phyloP scores from a whole-genome alignment of 2,329 filamentous ascomycete species.

The Neurospora sp. region DNA sequence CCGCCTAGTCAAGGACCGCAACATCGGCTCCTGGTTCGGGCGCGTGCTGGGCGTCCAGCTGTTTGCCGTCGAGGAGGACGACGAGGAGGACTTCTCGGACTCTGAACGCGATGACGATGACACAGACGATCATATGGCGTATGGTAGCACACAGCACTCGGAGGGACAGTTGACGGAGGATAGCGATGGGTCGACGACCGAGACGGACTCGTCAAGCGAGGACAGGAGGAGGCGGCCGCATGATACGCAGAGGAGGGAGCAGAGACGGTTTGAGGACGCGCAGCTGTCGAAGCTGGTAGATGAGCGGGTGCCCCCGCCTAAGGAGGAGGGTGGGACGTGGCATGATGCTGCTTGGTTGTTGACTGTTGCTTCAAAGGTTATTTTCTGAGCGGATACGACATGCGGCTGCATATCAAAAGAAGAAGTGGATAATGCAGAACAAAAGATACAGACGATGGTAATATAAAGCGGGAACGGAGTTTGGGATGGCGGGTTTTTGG shows the following conservation, averaged over 20 bases:
- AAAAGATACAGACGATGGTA: neutral
- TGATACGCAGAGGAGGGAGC: conserved; percentile 12
- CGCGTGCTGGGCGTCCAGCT: conserved; percentile 50
- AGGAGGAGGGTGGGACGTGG: conserved; percentile 51
- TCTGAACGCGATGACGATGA: conserved; percentile 29
- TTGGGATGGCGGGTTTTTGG: neutral
- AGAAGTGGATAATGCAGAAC: neutral
- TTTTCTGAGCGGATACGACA: conserved; percentile 31
- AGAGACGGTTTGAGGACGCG: neutral
- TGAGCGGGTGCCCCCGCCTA: conserved; percentile 38
- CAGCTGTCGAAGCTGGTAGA: conserved; percentile 22
- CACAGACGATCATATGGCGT: conserved; percentile 5
- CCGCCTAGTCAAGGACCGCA: conserved; percentile 44
- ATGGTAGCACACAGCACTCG: conserved; percentile 20
- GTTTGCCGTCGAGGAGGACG: conserved; percentile 53
- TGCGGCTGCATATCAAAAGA: neutral
- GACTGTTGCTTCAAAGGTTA: conserved; percentile 52
- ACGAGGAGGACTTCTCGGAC: conserved; percentile 29
- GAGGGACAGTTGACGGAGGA: conserved; percentile 28
- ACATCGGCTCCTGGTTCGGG: conserved; percentile 49
- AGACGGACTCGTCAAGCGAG: neutral
- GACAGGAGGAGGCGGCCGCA: conserved; percentile 8
- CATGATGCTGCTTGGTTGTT: conserved; percentile 59
- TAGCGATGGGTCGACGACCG: conserved; percentile 5
- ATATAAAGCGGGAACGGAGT: neutral